Base-by-base conservation (phyloP, 2,329 filamentous ascomycete genomes). In the Cylindrodendrum hubeiense region DNA sequence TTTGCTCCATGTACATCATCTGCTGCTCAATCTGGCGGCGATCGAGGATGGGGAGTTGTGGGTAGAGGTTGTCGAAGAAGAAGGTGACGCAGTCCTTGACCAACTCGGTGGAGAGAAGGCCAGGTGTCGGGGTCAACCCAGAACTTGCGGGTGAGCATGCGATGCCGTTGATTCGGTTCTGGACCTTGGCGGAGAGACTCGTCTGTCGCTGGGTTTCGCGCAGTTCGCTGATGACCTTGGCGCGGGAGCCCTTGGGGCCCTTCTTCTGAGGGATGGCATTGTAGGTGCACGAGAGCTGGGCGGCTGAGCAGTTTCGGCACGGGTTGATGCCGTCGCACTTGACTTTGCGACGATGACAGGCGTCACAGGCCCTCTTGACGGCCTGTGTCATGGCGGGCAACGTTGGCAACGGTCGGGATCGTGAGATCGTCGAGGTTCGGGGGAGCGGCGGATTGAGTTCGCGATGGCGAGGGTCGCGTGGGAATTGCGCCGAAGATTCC, bases 241-340 rank as follows among this genome's bases (percentile, higher is more conserved):
- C 91, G 66, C 90, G 84, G 33, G 89, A 91, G 69, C 91, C 91
- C 79, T 93, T 93, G 46, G 91, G 91, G 1, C 91, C 91, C 78
- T 93, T 93, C 81, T 93, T 93, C 80, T 92, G 91, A 2, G 90
- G 90, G 37, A 93, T 89, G 34, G 90, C 89, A 80, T 92, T 90
- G 84, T 93, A 93, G 30, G 90, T 93, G 83, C 91, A 93, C 13
- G 86, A 83, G 19, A 93, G 83, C 73, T 89, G 86, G 7, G 91
- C 89, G 8, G 90, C 87, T 13, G 85, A 84, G 79, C 91, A 93
- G 79, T 93, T 92, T 65, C 88, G 86, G 79, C 91, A 94, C 21
- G 91, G 90, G 73, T 90, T 90, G 75, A 89, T 83, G 63, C 90
- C 90, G 75, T 92, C 90, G 76, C 91, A 93, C 78, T 91, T 92